These are phyloP conservation scores for Eremothecium coryli DNA, from an alignment of 1,139 yeast genomes.

Conservation along the genomic window DNA sequence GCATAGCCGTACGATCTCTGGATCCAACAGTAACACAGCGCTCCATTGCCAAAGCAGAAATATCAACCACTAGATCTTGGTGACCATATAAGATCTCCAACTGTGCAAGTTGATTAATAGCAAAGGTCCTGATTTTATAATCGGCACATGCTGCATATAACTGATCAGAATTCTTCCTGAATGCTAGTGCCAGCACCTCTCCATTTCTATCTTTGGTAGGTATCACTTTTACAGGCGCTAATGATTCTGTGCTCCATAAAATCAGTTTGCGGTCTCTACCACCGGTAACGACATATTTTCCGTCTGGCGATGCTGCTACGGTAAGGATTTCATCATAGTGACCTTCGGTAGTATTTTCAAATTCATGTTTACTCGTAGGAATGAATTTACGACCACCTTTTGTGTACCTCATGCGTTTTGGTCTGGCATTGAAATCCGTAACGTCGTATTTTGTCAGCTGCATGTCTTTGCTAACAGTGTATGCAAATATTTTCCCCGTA, in stretches of 20 bases:
- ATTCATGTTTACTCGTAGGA: conserved; percentile 35
- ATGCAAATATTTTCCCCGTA: conserved; percentile 41
- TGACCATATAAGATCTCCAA: conserved; percentile 90
- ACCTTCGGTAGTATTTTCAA: conserved; percentile 39
- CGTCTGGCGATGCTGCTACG: conserved; percentile 81
- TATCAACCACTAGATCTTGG: conserved; percentile 79
- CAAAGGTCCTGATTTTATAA: conserved; percentile 77
- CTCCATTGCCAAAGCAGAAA: conserved; percentile 71
- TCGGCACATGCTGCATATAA: conserved; percentile 91
- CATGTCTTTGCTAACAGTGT: conserved; percentile 76
- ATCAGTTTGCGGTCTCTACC: conserved; percentile 73
- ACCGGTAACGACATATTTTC: conserved; percentile 82
- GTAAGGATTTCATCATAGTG: conserved; percentile 70
- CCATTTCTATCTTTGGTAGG: conserved; percentile 65
- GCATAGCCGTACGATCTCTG: conserved; percentile 87
- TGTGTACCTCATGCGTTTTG: conserved; percentile 52
- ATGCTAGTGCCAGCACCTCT: conserved; percentile 60
- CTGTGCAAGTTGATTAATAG: conserved; percentile 78
- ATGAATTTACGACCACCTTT: conserved; percentile 54
- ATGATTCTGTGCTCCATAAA: conserved; percentile 76
- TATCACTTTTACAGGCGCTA: conserved; percentile 65
- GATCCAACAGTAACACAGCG: conserved; percentile 94
- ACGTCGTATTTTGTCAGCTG: conserved; percentile 74
- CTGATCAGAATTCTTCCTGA: conserved; percentile 75
- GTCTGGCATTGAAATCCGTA: conserved; percentile 40